phyloP scores from a whole-genome alignment of 2,329 filamentous ascomycete genomes.

The Saccharata proteae region DNA sequence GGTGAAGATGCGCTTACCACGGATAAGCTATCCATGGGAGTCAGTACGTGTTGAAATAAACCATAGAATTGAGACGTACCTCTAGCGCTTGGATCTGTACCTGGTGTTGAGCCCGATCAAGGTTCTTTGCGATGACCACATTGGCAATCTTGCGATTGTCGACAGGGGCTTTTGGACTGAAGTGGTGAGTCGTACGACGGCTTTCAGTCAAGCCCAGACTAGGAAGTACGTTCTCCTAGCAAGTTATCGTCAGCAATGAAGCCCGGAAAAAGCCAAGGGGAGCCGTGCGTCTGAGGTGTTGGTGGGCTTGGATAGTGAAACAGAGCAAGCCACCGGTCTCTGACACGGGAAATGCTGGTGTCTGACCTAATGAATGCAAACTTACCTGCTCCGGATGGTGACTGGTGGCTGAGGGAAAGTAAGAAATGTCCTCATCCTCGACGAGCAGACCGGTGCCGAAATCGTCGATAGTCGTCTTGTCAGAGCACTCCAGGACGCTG shows the following conservation, averaged over 20 bases:
- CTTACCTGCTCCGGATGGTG: background rate
- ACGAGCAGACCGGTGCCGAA: slow-evolving; percentile 61
- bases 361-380: too few species aligned
- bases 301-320: too few species aligned
- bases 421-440: slow-evolving; percentile 15
- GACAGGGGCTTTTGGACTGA: slow-evolving; percentile 5
- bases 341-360: too few species aligned
- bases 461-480: slow-evolving; percentile 65
- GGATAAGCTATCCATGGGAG: slow-evolving; percentile 54
- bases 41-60: slow-evolving; percentile 7
- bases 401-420: slow-evolving; percentile 1
- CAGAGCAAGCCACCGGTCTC: too few species aligned
- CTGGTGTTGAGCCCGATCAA: slow-evolving; percentile 58
- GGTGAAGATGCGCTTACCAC: slow-evolving; percentile 65
- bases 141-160: slow-evolving; percentile 54
- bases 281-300: too few species aligned
- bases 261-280: background rate
- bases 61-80: slow-evolving; percentile 19
- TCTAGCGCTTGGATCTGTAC: slow-evolving; percentile 73
- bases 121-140: slow-evolving; percentile 68
- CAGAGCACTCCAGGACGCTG: slow-evolving; percentile 59
- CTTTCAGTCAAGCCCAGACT: too few species aligned
- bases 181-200: slow-evolving; percentile 2
- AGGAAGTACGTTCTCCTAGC: slow-evolving; percentile 3
- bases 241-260: background rate